These are phyloP conservation scores for Zygnema circumcarinatum DNA, from an alignment of 139 green algal species.

Conservation along the genomic window DNA sequence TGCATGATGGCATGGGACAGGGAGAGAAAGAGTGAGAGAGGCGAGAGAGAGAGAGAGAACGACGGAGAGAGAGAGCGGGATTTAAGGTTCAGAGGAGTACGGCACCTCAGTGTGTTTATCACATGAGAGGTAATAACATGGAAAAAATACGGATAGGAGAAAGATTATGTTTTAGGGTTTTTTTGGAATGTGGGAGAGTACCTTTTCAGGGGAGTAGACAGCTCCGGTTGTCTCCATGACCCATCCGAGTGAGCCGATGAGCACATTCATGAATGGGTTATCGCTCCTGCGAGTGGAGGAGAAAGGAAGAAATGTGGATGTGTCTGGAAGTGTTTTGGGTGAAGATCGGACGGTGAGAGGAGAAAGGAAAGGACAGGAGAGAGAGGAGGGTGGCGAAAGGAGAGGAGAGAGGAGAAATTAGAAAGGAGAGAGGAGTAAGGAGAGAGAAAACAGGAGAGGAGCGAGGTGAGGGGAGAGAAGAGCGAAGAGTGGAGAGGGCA, in stretches of 20 bases:
- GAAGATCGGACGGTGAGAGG: neutral
- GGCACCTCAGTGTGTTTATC: too few species aligned
- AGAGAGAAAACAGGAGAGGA: neutral
- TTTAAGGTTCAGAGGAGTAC: too few species aligned
- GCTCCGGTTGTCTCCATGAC: neutral
- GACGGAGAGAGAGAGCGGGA: too few species aligned
- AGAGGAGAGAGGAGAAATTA: neutral
- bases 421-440: neutral
- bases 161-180: neutral
- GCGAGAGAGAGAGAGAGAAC: too few species aligned
- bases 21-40: too few species aligned
- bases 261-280: constrained; percentile 22
- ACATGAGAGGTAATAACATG: too few species aligned
- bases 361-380: neutral
- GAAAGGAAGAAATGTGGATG: neutral
- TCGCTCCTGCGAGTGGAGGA: neutral
- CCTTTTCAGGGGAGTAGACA: constrained; percentile 37
- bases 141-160: neutral
- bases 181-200: too few species aligned
- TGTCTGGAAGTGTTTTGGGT: too few species aligned
- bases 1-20: too few species aligned
- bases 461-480: neutral
- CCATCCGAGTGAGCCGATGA: constrained; percentile 7
- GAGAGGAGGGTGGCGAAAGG: neutral
- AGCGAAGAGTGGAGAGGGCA: neutral